These are phyloP conservation scores for Orbilia javanica DNA, from an alignment of 2,329 filamentous ascomycete genomes.

Conservation along the genomic window DNA sequence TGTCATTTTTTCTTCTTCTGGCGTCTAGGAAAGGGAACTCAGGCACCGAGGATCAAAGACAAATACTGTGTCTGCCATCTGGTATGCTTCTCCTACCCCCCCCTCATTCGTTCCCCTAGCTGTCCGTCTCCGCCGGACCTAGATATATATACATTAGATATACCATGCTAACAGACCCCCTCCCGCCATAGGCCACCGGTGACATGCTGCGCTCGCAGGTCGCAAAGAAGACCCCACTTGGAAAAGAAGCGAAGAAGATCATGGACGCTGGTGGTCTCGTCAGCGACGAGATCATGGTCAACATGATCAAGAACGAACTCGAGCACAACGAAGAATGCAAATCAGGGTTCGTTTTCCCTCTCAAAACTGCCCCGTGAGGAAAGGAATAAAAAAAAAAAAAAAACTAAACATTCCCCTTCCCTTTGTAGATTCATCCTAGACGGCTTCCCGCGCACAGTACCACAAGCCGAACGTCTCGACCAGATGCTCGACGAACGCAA, in stretches of 20 bases:
- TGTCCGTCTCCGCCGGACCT: not conserved
- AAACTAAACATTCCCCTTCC: constrained; percentile 10
- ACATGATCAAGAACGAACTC: constrained; percentile 99
- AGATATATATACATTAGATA: not conserved
- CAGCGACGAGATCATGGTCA: constrained; percentile 98
- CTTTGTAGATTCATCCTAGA: constrained; percentile 90
- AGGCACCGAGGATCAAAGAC: constrained; percentile 97
- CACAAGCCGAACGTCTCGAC: constrained; percentile 94
- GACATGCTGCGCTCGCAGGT: constrained; percentile 99
- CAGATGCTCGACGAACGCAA: constrained; percentile 83
- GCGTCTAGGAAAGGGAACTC: constrained; percentile 90
- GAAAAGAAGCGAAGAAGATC: constrained; percentile 98
- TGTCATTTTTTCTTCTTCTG: constrained; percentile 41
- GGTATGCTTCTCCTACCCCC: constrained; percentile 70
- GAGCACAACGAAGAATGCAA: constrained; percentile 94
- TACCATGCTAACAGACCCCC: not conserved
- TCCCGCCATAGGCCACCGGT: constrained; percentile 96
- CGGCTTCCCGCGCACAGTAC: constrained; percentile 96
- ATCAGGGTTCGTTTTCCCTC: constrained; percentile 79
- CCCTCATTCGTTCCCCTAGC: too few species aligned
- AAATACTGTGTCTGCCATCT: constrained; percentile 97
- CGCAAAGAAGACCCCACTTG: constrained; percentile 94
- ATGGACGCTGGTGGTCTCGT: constrained; percentile 99
- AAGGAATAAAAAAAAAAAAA: too few species aligned
- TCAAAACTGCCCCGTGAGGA: not conserved